Evolutionary conservation across 2,329 filamentous ascomycete species (phyloP).

Genomic region (Stromatinia cepivora): DNA sequence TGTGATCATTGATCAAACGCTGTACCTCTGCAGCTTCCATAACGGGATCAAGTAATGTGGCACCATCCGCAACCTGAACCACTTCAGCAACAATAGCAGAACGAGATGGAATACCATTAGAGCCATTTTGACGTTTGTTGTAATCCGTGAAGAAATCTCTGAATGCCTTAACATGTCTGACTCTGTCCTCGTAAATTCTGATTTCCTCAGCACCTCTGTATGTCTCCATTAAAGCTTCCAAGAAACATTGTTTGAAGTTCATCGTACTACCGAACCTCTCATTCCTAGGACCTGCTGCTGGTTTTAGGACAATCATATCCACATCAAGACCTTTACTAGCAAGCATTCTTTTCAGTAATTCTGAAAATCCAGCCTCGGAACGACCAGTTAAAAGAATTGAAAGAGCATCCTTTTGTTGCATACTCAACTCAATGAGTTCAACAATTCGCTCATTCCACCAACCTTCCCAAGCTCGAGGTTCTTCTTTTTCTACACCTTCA

Average conservation of each 20-base stretch:
- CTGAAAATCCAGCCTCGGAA: constrained; percentile 72
- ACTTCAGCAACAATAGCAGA: constrained; percentile 75
- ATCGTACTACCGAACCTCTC: constrained; percentile 82
- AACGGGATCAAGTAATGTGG: constrained; percentile 72
- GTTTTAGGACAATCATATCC: constrained; percentile 86
- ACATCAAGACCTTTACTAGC: constrained; percentile 78
- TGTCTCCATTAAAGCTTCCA: constrained; percentile 79
- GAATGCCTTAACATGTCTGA: constrained; percentile 74
- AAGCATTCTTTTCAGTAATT: constrained; percentile 79
- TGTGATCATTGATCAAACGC: constrained; percentile 86
- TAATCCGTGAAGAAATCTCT: constrained; percentile 79
- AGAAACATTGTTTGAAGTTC: constrained; percentile 86
- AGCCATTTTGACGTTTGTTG: constrained; percentile 58
- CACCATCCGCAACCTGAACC: constrained; percentile 78
- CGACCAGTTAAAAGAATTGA: constrained; percentile 87
- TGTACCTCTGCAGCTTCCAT: constrained; percentile 82
- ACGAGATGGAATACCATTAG: constrained; percentile 54
- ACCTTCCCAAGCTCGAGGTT: constrained; percentile 79
- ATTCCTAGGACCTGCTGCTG: constrained; percentile 74
- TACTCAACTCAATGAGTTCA: constrained; percentile 76
- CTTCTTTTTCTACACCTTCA: constrained; percentile 77
- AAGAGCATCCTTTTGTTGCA: constrained; percentile 79
- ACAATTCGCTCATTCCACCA: constrained; percentile 97
- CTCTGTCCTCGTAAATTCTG: constrained; percentile 68
- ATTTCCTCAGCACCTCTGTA: constrained; percentile 83